These are phyloP conservation scores for Fallopia convolvulus DNA, from an alignment of 148 eudicot species.

Conservation along the genomic window DNA sequence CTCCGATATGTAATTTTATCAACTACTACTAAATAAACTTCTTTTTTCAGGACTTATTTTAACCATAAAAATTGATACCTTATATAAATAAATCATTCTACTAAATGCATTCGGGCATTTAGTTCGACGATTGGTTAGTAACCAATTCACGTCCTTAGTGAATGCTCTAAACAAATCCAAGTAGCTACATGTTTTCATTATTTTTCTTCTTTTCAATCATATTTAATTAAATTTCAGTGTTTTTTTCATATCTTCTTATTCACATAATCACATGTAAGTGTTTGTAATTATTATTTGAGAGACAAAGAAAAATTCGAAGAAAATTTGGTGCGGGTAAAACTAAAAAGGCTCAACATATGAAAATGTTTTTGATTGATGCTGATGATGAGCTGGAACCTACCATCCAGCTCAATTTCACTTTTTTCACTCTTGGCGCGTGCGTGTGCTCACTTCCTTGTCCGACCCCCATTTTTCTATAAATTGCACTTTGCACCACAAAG, in stretches of 20 bases:
- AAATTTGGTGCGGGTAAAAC: background rate
- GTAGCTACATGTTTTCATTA: background rate
- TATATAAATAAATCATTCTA: too few species aligned
- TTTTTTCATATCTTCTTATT: background rate
- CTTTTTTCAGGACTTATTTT: too few species aligned
- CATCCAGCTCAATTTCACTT: background rate
- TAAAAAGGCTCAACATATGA: background rate
- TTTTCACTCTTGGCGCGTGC: background rate
- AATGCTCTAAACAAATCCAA: too few species aligned
- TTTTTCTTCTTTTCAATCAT: background rate
- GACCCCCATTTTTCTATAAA: background rate
- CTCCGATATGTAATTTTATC: too few species aligned
- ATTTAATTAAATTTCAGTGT: background rate
- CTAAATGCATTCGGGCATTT: too few species aligned
- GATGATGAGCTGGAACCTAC: slow-evolving; percentile 1
- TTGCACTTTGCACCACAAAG: slow-evolving; percentile 1
- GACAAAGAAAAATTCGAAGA: background rate
- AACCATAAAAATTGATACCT: too few species aligned
- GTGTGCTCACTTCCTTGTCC: background rate
- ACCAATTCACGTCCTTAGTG: too few species aligned
- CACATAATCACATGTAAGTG: background rate
- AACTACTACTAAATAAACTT: too few species aligned
- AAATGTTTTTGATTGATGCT: background rate
- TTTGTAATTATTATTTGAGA: background rate
- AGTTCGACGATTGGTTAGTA: too few species aligned